Evolutionary conservation across 352 stramenopile genomes (phyloP).

Genomic region (Plasmopara viticola): DNA sequence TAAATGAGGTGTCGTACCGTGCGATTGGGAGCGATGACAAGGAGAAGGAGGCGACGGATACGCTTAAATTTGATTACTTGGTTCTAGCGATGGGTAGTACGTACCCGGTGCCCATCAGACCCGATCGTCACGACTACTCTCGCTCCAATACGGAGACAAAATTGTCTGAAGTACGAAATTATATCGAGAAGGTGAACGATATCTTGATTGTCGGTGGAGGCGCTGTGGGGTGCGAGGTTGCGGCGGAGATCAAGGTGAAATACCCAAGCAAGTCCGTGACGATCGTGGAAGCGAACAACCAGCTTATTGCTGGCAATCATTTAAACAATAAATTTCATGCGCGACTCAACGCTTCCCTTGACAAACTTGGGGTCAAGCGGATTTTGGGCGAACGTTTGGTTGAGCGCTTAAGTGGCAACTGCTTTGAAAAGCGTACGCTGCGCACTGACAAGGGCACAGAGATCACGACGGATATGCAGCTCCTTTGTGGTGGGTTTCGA

Average conservation of each 20-base stretch:
- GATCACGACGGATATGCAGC: slow-evolving; percentile 53
- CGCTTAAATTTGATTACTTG: no score
- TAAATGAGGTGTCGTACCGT: no score
- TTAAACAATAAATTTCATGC: slow-evolving; percentile 46
- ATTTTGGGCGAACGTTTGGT: slow-evolving; percentile 45
- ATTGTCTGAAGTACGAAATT: slow-evolving; percentile 12
- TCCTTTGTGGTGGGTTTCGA: slow-evolving; percentile 37
- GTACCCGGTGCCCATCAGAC: slow-evolving; percentile 56
- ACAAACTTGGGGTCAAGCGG: slow-evolving; percentile 41
- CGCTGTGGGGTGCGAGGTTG: slow-evolving; percentile 39
- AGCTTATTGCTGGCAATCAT: slow-evolving; percentile 34
- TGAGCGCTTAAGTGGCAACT: slow-evolving; percentile 22
- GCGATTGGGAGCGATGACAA: no score
- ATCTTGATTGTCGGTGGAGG: no score
- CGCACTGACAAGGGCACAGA: slow-evolving; percentile 42
- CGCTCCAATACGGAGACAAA: slow-evolving; percentile 26
- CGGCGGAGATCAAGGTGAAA: slow-evolving; percentile 47
- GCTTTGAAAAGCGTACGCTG: slow-evolving; percentile 31
- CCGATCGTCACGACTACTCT: slow-evolving; percentile 16
- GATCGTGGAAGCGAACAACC: slow-evolving; percentile 33
- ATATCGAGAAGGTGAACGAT: no score
- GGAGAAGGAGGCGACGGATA: no score
- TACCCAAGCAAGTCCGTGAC: slow-evolving; percentile 55
- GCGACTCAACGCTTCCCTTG: slow-evolving; percentile 17
- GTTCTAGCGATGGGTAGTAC: slow-evolving; percentile 38